Conservation (phyloP, 176 grass and related monocot species). For the Oropetium thomaeum region DNA sequence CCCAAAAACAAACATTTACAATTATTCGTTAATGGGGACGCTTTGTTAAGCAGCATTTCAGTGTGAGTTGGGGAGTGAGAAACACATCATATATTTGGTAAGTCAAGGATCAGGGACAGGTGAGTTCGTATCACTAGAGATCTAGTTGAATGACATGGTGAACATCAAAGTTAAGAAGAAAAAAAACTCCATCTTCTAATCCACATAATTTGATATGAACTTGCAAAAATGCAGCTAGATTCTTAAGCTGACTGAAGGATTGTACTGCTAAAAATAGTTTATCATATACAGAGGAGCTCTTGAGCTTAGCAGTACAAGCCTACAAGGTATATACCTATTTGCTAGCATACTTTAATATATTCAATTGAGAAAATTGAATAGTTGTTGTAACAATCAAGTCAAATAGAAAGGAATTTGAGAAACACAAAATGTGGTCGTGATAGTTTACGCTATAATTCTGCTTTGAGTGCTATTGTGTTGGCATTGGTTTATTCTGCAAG, state of each 20-base stretch:
- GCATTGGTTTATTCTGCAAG: conserved; percentile 54
- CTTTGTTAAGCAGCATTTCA: background rate
- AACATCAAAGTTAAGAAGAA: background rate
- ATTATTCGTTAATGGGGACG: background rate
- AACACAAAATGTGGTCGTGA: background rate
- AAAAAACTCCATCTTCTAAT: background rate
- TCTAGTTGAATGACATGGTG: conserved; percentile 12
- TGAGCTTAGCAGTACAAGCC: conserved; percentile 37
- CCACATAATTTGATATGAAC: background rate
- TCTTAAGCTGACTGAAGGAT: background rate
- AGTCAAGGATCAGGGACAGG: background rate
- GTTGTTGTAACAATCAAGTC: conserved; percentile 37
- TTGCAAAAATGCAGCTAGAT: background rate
- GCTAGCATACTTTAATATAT: conserved; percentile 39
- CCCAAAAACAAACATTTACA: background rate
- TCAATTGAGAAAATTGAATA: conserved; percentile 48
- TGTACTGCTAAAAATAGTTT: conserved; percentile 33
- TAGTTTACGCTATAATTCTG: conserved; percentile 35
- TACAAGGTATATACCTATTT: conserved; percentile 51
- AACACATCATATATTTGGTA: background rate
- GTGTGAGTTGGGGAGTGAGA: background rate
- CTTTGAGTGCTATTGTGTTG: conserved; percentile 39
- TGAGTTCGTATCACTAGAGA: background rate
- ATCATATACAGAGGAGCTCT: conserved; percentile 59
- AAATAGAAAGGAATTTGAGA: conserved; percentile 39